Evolutionary conservation across 768 basidiomycete species (phyloP).

Genomic region (Tephrocybe sp.): DNA sequence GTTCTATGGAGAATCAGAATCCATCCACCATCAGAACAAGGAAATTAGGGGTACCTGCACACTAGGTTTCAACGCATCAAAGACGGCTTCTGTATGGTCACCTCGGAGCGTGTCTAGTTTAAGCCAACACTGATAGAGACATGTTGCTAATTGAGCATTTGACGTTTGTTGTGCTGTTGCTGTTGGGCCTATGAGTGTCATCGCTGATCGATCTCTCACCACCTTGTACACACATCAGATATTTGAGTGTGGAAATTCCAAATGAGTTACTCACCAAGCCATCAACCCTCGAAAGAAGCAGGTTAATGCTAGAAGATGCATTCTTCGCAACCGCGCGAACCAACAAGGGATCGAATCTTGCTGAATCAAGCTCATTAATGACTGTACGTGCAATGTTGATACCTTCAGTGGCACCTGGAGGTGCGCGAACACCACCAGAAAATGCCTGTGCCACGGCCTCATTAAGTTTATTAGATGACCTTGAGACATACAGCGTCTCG

Average conservation of each 20-base stretch:
- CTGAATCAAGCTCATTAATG: slow-evolving; percentile 91
- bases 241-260: too few relatives aligned
- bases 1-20: slow-evolving; percentile 36
- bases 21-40: slow-evolving; percentile 1
- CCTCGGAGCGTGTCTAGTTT: slow-evolving; percentile 64
- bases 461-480: slow-evolving; percentile 80
- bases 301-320: slow-evolving; percentile 68
- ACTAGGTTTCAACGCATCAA: slow-evolving; percentile 50
- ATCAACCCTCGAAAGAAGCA: slow-evolving; percentile 63
- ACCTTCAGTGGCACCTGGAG: slow-evolving; percentile 78
- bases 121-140: slow-evolving; percentile 74
- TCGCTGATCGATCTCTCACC: slow-evolving; percentile 75
- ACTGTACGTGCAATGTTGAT: slow-evolving; percentile 72
- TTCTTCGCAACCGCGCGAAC: slow-evolving; percentile 78
- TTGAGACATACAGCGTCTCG: slow-evolving; percentile 86
- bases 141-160: slow-evolving; percentile 79
- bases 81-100: slow-evolving; percentile 66
- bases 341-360: slow-evolving; percentile 89
- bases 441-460: slow-evolving; percentile 81
- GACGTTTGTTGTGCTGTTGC: slow-evolving; percentile 77
- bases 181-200: slow-evolving; percentile 69
- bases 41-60: slow-evolving; percentile 50
- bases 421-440: slow-evolving; percentile 64
- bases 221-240: too few relatives aligned
- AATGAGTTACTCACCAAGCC: slow-evolving; percentile 57